Base-by-base conservation (phyloP, 2,329 filamentous ascomycete genomes). In the Phyllosticta citrichinensis region DNA sequence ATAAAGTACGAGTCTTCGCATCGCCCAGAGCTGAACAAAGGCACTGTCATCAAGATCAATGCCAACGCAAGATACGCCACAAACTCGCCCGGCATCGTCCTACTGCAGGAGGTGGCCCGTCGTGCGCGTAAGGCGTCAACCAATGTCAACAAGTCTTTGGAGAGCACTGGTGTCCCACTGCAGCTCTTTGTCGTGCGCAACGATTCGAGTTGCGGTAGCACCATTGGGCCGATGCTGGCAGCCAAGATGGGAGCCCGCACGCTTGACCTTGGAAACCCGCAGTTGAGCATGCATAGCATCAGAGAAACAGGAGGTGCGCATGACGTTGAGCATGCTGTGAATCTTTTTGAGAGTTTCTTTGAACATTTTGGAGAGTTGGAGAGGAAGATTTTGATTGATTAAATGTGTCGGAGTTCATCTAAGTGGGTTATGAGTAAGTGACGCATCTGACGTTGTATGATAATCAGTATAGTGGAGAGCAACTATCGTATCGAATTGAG, bases 161-260 rank as follows among this genome's bases (percentile, higher is more conserved):
- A 40, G 11, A 77, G 80, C 35, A 83, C 82, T 19, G 86, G 85
- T 24, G 91, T 97, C 20, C 94, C 94, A 14, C 81, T 99, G 59
- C 94, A 99, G 78, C 79, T 97, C 50, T 97, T 97, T 69, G 94
- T 99, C 51, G 93, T 97, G 55, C 85, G 92, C 70, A 99, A 99
- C 75, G 94, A 99, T 73, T 94, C 88, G 3, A 85, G 88, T 58
- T 99, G 94, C 74, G 94, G 94, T 61, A 93, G 89, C 77, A 99
- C 94, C 40, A 99, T 99, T 70, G 94, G 94, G 0, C 94, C 94
- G n/a, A 97, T 97, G 86, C 80, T 97, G 54, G 89, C 88, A 59
- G 91, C 93, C 24, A 87, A 87, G 62, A 79, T 97, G 68, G 94
- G 94, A 61, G 86, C 91, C 60, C 82, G 94, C 64, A 97, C 94